Evolutionary conservation across 768 basidiomycete genomes (phyloP).

Genomic region (Tylopilus vinaceipallidus): DNA sequence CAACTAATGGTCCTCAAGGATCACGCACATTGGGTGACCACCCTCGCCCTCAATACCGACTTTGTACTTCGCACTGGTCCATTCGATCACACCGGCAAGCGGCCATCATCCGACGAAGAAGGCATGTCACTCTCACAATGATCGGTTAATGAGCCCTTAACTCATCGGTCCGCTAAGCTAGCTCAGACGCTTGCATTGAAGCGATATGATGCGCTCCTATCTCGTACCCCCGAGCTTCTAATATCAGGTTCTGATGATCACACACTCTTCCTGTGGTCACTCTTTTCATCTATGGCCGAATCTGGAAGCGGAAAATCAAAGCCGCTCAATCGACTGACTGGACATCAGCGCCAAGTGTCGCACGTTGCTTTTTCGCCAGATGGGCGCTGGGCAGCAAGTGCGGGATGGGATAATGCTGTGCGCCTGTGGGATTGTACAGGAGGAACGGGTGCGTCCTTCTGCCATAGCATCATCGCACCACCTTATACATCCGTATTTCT

Average conservation of each 20-base stretch:
- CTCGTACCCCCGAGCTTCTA: constrained; percentile 68
- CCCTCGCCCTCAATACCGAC: constrained; percentile 92
- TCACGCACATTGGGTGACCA: constrained; percentile 99
- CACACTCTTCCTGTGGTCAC: constrained; percentile 94
- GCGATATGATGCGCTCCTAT: constrained; percentile 72
- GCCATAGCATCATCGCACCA: too few relatives aligned
- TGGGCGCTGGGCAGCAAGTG: constrained; percentile 87
- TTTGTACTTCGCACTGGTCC: constrained; percentile 94
- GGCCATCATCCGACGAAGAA: constrained; percentile 77
- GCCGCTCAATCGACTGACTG: constrained; percentile 77
- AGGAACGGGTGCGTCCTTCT: constrained; percentile 41
- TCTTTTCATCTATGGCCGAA: constrained; percentile 51
- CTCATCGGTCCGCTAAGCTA: constrained; percentile 30
- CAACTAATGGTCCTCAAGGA: constrained; percentile 84
- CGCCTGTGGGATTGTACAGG: constrained; percentile 81
- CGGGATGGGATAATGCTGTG: constrained; percentile 87
- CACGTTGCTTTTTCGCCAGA: constrained; percentile 96
- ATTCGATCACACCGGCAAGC: constrained; percentile 84
- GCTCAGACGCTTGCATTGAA: constrained; percentile 74
- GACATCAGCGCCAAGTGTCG: constrained; percentile 92
- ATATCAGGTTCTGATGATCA: constrained; percentile 98
- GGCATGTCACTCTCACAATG: constrained; percentile 46
- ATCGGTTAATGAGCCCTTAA: background rate
- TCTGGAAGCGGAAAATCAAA: constrained; percentile 51
- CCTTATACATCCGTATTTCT: background rate